Base-by-base conservation (phyloP, 2,329 filamentous ascomycete genomes). In the Coniochaeta sp. region DNA sequence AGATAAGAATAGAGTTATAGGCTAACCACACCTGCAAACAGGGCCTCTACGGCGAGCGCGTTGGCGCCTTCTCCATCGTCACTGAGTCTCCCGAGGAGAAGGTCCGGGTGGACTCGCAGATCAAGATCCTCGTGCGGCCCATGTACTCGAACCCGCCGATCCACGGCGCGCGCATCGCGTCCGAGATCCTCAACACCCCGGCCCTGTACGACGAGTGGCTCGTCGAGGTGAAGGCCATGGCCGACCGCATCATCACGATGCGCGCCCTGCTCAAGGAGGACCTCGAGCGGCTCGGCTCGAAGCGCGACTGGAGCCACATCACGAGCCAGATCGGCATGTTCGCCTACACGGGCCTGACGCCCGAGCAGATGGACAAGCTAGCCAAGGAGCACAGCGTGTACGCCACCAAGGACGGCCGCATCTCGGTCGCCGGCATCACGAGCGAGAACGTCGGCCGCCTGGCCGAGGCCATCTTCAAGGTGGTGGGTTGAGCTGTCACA, bases 311-410 rank as follows among this genome's bases (percentile, higher is more conserved):
- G 95, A 90, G 89, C 75, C 95, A 99, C 83, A 99, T 99, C 79
- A 98, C 95, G 68, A 93, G 84, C 78, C 91, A 96, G 85, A 99
- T 99, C 71, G 95, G 95, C 80, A 99, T 99, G 95, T 99, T 99
- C 73, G 93, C 95, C 69, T 99, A 96, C 84, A 99, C 95, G 58
- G 95, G 95, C 63, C 81, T 99, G 70, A 93, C 83, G 69, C 81
- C 93, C 59, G 88, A 93, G 78, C 90, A 97, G 81, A 97, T 98
- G 91, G 89, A 93, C 60, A 81, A 80, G 70, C 83, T 99, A 64
- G 91, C 93, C 67, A 92, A 96, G 82, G 91, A 98, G 81, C 91
- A 95, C 84, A 96, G 91, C 62, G 93, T 99, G 70, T 99, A 99
- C 75, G 93, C 93, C 66, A 98, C 95, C 77, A 95, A 91, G 82